These are phyloP conservation scores for Rhizopogon salebrosus DNA, from an alignment of 768 basidiomycete genomes.

Conservation along the genomic window DNA sequence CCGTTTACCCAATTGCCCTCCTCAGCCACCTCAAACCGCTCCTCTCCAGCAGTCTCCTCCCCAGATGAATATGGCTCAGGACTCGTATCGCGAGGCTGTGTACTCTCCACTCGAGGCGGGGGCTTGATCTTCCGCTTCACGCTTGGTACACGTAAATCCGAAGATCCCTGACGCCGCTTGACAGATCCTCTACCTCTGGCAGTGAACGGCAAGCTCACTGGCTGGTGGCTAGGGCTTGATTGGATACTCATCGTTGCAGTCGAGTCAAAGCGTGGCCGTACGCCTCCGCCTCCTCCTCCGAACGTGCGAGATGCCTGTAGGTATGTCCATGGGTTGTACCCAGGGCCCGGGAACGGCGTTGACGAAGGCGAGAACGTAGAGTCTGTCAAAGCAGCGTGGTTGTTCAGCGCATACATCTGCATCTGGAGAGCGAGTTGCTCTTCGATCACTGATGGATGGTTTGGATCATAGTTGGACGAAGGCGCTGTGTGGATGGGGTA, in stretches of 20 bases:
- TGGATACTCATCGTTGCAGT: constrained; percentile 48
- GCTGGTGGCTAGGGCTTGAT: constrained; percentile 29
- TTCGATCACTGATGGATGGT: no score
- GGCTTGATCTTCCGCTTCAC: constrained; percentile 43
- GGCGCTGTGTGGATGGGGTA: no score
- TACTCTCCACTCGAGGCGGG: constrained; percentile 77
- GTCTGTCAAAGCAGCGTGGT: no score
- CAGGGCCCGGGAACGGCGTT: no score
- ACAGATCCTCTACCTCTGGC: constrained; percentile 40
- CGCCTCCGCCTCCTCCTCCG: constrained; percentile 33
- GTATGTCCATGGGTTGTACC: no score
- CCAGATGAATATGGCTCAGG: constrained; percentile 72
- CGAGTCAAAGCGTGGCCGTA: constrained; percentile 31
- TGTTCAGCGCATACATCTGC: no score
- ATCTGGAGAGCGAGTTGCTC: no score
- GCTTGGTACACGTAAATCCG: constrained; percentile 25
- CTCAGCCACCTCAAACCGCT: constrained; percentile 32
- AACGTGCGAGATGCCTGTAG: no score
- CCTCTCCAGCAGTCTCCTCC: constrained; percentile 77
- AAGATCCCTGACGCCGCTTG: constrained; percentile 39
- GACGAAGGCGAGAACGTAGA: no score
- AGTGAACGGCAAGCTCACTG: constrained; percentile 41
- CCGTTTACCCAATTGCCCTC: constrained; percentile 33
- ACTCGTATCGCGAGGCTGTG: constrained; percentile 77
- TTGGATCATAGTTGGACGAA: no score